Evolutionary conservation across 139 green algal species (phyloP).

Genomic region (Coelastrella sp.): DNA sequence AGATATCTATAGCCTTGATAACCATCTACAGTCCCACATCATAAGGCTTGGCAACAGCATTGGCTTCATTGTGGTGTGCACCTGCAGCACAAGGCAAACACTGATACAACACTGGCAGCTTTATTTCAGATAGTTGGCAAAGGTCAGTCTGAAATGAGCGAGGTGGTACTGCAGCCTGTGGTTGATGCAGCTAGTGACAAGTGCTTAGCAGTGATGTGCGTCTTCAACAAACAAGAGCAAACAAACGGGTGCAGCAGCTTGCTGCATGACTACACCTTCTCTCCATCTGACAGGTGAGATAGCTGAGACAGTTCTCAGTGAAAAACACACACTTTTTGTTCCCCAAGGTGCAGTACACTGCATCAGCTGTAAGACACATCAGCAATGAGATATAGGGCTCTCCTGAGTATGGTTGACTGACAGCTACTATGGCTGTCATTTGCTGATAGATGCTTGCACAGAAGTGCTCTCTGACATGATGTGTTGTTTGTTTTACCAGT

Average conservation of each 20-base stretch:
- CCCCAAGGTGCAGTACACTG: too few relatives aligned
- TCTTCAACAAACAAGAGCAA: slow-evolving; percentile 57
- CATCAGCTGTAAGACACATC: too few relatives aligned
- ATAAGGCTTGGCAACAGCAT: too few relatives aligned
- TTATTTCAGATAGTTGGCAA: not conserved
- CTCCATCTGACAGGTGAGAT: slow-evolving; percentile 45
- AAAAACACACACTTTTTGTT: too few relatives aligned
- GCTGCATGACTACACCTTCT: slow-evolving; percentile 60
- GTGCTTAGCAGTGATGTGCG: slow-evolving; percentile 55
- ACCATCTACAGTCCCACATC: too few relatives aligned
- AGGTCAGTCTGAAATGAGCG: not conserved
- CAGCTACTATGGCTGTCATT: not conserved
- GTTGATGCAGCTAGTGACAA: slow-evolving; percentile 25
- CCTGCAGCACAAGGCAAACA: not conserved
- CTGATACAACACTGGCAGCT: not conserved
- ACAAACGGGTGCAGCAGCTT: slow-evolving; percentile 49
- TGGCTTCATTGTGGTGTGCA: too few relatives aligned
- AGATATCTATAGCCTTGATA: too few relatives aligned
- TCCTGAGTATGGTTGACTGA: too few relatives aligned
- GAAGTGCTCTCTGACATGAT: too few relatives aligned
- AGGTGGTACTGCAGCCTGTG: slow-evolving; percentile 45
- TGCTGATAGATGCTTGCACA: not conserved
- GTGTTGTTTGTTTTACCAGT: too few relatives aligned
- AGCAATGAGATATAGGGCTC: too few relatives aligned
- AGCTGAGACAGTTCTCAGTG: too few relatives aligned